A percentile compares a stretch with the other conserved stretches of the same genome.
These are phyloP conservation scores for Pelargonium australe DNA, from an alignment of 441 rosid species.

Conservation along the genomic window DNA sequence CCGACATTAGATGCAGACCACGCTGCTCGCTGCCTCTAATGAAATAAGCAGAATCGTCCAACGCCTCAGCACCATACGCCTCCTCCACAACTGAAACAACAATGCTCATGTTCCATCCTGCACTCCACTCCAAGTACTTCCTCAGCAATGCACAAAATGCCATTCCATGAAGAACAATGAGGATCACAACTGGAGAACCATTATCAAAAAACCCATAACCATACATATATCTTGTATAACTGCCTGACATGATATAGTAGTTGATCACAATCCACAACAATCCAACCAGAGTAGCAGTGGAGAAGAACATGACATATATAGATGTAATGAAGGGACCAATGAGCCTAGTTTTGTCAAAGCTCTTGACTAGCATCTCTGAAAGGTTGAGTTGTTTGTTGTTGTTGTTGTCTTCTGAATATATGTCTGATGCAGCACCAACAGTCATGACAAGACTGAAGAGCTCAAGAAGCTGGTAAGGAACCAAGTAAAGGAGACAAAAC, in stretches of 20 bases:
- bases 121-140: conserved; percentile 29
- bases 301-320: conserved; percentile 21
- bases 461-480: conserved; percentile 27
- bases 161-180: conserved; percentile 11
- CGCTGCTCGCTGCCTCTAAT: conserved; percentile 19
- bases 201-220: neutral
- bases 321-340: conserved; percentile 33
- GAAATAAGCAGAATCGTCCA: conserved; percentile 18
- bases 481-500: conserved; percentile 26
- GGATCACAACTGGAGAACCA: neutral
- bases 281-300: conserved; percentile 21
- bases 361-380: conserved; percentile 4
- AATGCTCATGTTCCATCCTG: conserved; percentile 23
- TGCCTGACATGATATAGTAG: neutral
- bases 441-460: conserved; percentile 27
- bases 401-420: conserved; percentile 20
- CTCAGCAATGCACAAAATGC: conserved; percentile 17
- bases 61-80: conserved; percentile 18
- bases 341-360: conserved; percentile 16
- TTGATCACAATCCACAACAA: conserved; percentile 20
- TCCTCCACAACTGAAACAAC: conserved; percentile 26
- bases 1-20: conserved; percentile 22
- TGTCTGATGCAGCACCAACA: conserved; percentile 21
- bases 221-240: neutral
- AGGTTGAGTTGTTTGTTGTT: conserved; percentile 11